Evolutionary conservation across 148 eudicot species (phyloP), one percentile per base, ranked within the genome.

Genomic region (Cornus suecica): DNA sequence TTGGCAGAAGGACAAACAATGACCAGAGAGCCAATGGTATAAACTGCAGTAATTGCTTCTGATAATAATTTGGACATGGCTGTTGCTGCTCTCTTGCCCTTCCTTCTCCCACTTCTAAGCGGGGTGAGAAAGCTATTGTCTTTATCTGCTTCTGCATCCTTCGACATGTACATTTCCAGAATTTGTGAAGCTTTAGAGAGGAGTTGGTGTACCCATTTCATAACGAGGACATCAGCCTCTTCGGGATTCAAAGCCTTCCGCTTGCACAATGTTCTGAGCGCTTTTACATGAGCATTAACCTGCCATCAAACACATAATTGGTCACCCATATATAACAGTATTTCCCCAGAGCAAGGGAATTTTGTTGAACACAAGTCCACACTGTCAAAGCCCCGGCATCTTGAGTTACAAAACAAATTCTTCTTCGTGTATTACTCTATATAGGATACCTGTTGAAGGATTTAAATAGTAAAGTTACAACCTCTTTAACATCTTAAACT

Each of bases 251-350:
- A 68, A 66, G 99, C 97, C 83, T 95, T 91, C 22, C 89, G 84
- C 79, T 81, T 95, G 85, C 97, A 93, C 80, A 95, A 79, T 54
- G 93, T 95, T 91, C 84, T 91, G 28, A 95, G 92, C 69, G 98
- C 97, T 80, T 91, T 91, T 52, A 91, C 89, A 85, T 95, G 99
- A 80, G 99, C 99, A 85, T 88, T 90, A 62, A 95, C 99, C 99
- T 95, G 88, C 76, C 86, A 79, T 32, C 66, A 80, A 77, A 37
- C 37, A 20, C 27, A 62, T 10, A 26, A 66, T 48, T 24, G 26
- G 71, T 42, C 20, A 48, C 10, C 45, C 32, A 13, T 63, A 4
- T 41, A 61, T 23, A 62, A 54, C 7, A 34, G 18, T 28, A 11
- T 27, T 10, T 32, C 7, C 9, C 6, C 42, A 6, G 8, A n/a